phyloP scores from a whole-genome alignment of 306 rosid species.

The Lathyrus oleraceus region DNA sequence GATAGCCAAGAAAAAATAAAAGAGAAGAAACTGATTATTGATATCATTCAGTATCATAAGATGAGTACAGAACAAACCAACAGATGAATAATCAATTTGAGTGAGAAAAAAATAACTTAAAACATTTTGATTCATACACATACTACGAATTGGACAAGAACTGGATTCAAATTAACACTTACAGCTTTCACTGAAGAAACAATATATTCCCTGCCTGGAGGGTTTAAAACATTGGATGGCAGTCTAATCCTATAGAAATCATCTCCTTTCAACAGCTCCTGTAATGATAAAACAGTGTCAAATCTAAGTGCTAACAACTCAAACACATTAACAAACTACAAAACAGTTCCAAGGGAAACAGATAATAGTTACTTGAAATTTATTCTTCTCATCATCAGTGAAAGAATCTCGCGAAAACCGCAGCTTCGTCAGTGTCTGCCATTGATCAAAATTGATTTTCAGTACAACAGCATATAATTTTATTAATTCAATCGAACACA shows the following conservation, averaged over 20 bases:
- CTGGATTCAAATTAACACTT: conserved; percentile 40
- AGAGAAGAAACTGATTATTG: conserved; percentile 4
- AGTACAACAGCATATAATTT: conserved; percentile 17
- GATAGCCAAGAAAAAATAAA: neutral
- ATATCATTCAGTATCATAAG: conserved; percentile 10
- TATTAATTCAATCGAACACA: neutral
- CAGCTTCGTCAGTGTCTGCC: conserved; percentile 89
- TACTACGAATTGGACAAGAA: conserved; percentile 5
- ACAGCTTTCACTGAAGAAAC: conserved; percentile 88
- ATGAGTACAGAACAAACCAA: conserved; percentile 10
- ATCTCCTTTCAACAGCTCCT: conserved; percentile 73
- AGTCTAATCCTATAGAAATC: conserved; percentile 85
- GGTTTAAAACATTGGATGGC: conserved; percentile 71
- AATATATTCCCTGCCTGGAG: conserved; percentile 71
- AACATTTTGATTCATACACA: neutral
- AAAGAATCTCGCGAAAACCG: conserved; percentile 76
- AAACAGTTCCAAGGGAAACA: neutral
- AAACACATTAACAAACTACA: neutral
- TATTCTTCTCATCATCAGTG: conserved; percentile 59
- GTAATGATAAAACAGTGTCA: conserved; percentile 35
- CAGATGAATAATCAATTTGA: neutral
- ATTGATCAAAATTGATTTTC: conserved; percentile 35
- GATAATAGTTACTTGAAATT: conserved; percentile 51
- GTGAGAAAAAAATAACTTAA: conserved; percentile 4
- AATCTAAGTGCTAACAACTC: conserved; percentile 10